Conservation (phyloP, 257 asterid species). For the Scutellaria baicalensis region DNA sequence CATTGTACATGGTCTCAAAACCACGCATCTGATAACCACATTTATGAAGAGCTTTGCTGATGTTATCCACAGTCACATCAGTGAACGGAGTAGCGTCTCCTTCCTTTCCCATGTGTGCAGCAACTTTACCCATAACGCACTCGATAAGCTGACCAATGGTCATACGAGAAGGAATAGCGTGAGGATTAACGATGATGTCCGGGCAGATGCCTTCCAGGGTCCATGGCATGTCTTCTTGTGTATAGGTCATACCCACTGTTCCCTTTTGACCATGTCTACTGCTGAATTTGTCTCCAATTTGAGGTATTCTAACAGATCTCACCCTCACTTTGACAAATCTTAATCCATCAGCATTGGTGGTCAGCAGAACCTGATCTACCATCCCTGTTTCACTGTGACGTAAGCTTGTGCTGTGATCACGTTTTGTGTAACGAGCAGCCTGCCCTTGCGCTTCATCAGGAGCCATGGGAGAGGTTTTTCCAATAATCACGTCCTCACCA, state of each 20-base stretch:
- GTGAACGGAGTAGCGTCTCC: conserved; percentile 98
- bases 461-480: conserved; percentile 87
- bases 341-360: conserved; percentile 92
- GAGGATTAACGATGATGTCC: conserved; percentile 89
- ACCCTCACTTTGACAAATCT: conserved; percentile 94
- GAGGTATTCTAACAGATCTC: conserved; percentile 90
- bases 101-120: conserved; percentile 96
- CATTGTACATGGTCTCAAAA: conserved; percentile 94
- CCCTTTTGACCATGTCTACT: conserved; percentile 98
- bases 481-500: conserved; percentile 95
- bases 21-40: conserved; percentile 99
- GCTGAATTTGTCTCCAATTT: conserved; percentile 95
- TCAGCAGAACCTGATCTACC: conserved; percentile 87
- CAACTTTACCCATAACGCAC: conserved; percentile 97
- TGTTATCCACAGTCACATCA: conserved; percentile 92
- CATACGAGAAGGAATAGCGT: conserved; percentile 98
- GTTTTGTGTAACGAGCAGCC: conserved; percentile 80
- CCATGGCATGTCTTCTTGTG: conserved; percentile 99
- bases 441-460: conserved; percentile 90
- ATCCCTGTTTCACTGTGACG: conserved; percentile 97
- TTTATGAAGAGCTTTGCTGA: conserved; percentile 88
- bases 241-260: conserved; percentile 91
- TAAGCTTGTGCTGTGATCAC: conserved; percentile 92
- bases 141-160: conserved; percentile 95
- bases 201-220: conserved; percentile 88